Evolutionary conservation across 441 rosid species (phyloP).

Genomic region (Arabidopsis hybrid): DNA sequence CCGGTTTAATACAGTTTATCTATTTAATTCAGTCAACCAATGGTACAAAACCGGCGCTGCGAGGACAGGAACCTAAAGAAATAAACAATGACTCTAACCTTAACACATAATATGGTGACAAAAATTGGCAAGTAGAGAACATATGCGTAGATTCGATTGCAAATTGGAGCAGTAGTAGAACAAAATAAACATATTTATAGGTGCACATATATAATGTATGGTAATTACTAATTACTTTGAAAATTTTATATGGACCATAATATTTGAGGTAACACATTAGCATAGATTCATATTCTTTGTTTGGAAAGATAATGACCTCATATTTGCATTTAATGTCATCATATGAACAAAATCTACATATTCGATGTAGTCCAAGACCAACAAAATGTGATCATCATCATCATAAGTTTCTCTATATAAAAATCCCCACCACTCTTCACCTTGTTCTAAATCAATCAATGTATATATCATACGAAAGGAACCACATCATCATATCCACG

Average conservation of each 20-base stretch:
- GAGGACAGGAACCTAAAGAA: slow-evolving; percentile 17
- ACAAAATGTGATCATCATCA: slow-evolving; percentile 34
- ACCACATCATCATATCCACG: slow-evolving; percentile 10
- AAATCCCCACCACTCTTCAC: slow-evolving; percentile 20
- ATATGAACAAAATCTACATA: slow-evolving; percentile 36
- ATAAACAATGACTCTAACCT: slow-evolving; percentile 41
- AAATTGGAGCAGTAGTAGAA: background rate
- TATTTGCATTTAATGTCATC: slow-evolving; percentile 47
- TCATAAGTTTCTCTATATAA: slow-evolving; percentile 28
- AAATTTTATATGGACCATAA: slow-evolving; percentile 32
- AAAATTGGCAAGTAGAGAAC: slow-evolving; percentile 24
- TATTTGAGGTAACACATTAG: slow-evolving; percentile 35
- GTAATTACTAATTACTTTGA: slow-evolving; percentile 17
- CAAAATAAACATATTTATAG: slow-evolving; percentile 15
- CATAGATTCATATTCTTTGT: slow-evolving; percentile 40
- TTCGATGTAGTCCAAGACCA: slow-evolving; percentile 32
- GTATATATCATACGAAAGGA: slow-evolving; percentile 9
- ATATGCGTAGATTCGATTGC: slow-evolving; percentile 33
- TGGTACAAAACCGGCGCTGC: background rate
- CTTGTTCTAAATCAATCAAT: slow-evolving; percentile 13
- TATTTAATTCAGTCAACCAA: background rate
- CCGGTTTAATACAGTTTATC: background rate
- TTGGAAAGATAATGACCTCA: slow-evolving; percentile 47
- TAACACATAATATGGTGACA: slow-evolving; percentile 31
- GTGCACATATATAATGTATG: slow-evolving; percentile 9